These are phyloP conservation scores for Salvia hispanica DNA, from an alignment of 257 asterid genomes.

Conservation along the genomic window DNA sequence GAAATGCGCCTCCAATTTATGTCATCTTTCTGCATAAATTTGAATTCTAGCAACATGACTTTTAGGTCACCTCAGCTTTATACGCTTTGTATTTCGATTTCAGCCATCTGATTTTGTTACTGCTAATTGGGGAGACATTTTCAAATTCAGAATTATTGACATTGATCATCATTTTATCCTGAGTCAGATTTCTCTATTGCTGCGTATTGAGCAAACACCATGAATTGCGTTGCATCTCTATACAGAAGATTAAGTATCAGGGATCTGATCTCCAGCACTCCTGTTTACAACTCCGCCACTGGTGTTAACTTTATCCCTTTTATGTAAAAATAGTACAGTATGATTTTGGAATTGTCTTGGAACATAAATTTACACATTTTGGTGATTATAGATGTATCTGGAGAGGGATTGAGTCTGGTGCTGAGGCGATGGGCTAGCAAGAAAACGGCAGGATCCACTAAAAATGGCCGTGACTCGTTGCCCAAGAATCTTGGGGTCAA, in stretches of 20 bases:
- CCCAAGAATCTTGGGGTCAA: conserved; percentile 92
- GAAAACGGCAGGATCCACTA: conserved; percentile 89
- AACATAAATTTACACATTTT: background rate
- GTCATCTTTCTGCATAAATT: background rate
- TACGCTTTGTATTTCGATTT: background rate
- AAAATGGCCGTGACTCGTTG: conserved; percentile 87
- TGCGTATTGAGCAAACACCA: too few species aligned
- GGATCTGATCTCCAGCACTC: conserved; percentile 51
- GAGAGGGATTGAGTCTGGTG: conserved; percentile 75
- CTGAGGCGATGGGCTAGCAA: conserved; percentile 93
- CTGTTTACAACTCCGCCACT: conserved; percentile 52
- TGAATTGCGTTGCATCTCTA: conserved; percentile 46
- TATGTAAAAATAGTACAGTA: background rate
- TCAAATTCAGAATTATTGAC: background rate
- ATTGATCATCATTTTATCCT: background rate
- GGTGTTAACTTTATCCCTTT: conserved; percentile 44
- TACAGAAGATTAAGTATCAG: conserved; percentile 61
- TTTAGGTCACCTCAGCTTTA: background rate
- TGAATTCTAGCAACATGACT: background rate
- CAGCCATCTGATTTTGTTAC: background rate
- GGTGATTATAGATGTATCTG: too few species aligned
- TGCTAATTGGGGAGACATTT: background rate
- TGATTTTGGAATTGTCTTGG: background rate
- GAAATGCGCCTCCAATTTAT: background rate
- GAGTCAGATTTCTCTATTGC: too few species aligned